A percentile compares a stretch with the other conserved stretches of the same genome.
Evolutionary conservation across 768 basidiomycete species (phyloP).

Genomic region (Rickenella mellea): DNA sequence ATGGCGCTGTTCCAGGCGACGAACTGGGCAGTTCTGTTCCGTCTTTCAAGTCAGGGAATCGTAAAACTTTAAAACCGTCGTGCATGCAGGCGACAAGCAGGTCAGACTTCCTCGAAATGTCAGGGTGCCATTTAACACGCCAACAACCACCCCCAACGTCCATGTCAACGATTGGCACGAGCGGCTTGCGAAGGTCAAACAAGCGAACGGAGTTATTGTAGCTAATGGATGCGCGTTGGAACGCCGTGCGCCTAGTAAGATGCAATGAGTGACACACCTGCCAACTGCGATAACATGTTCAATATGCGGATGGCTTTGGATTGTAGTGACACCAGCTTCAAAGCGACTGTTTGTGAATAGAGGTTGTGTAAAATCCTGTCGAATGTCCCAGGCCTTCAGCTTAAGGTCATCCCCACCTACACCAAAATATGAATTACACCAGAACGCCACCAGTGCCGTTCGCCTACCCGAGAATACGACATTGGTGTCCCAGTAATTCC

Average conservation of each 20-base stretch:
- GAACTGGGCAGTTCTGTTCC: slow-evolving; percentile 7
- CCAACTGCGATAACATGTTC: slow-evolving; percentile 87
- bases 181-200: slow-evolving; percentile 71
- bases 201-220: slow-evolving; percentile 77
- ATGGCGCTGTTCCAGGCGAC: neutral
- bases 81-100: slow-evolving; percentile 97
- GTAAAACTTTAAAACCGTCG: slow-evolving; percentile 84
- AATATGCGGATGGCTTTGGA: slow-evolving; percentile 72
- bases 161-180: slow-evolving; percentile 43
- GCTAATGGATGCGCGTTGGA: slow-evolving; percentile 28
- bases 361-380: slow-evolving; percentile 50
- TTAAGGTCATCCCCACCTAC: slow-evolving; percentile 88
- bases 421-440: neutral
- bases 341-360: slow-evolving; percentile 79
- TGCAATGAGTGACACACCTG: slow-evolving; percentile 40
- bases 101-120: slow-evolving; percentile 49
- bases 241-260: slow-evolving; percentile 3
- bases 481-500: slow-evolving; percentile 79
- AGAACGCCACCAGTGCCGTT: neutral
- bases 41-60: slow-evolving; percentile 25
- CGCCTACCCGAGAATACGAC: slow-evolving; percentile 74
- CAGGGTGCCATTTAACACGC: slow-evolving; percentile 95
- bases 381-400: slow-evolving; percentile 86
- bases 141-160: slow-evolving; percentile 89
- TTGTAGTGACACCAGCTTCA: slow-evolving; percentile 85